phyloP scores from a whole-genome alignment of 768 basidiomycete species.

The Lactarius hengduanensis region DNA sequence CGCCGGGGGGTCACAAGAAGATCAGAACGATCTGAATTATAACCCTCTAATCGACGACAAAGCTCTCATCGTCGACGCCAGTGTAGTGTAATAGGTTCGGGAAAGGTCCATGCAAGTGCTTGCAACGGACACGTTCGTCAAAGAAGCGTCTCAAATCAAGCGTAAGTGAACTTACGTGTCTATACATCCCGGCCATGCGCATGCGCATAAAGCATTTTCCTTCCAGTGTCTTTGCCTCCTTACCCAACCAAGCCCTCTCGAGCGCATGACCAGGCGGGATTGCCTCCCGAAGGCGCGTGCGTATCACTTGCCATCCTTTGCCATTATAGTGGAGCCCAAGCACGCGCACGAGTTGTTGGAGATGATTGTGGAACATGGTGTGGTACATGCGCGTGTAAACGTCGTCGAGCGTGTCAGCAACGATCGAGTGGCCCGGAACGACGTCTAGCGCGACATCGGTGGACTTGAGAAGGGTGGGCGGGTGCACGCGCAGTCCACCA shows the following conservation, averaged over 20 bases:
- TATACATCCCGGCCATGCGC: conserved; percentile 55
- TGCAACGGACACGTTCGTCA: conserved; percentile 14
- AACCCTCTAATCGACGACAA: conserved; percentile 1
- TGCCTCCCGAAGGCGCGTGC: conserved; percentile 42
- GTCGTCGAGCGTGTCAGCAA: conserved; percentile 50
- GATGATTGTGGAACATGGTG: conserved; percentile 56
- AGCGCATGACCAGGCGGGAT: conserved; percentile 50
- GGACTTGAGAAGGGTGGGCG: conserved; percentile 46
- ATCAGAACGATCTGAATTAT: background rate
- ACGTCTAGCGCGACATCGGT: conserved; percentile 52
- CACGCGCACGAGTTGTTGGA: conserved; percentile 58
- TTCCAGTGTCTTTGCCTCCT: conserved; percentile 47
- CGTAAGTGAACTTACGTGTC: conserved; percentile 44
- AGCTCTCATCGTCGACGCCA: conserved; percentile 34
- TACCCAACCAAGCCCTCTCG: conserved; percentile 50
- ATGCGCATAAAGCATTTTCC: conserved; percentile 60
- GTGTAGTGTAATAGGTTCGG: conserved; percentile 54
- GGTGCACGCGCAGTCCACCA: conserved; percentile 55
- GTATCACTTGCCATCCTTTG: conserved; percentile 51
- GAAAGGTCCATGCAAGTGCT: conserved; percentile 57
- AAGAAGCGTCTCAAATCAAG: conserved; percentile 1
- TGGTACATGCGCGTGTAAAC: conserved; percentile 60
- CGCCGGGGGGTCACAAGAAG: background rate
- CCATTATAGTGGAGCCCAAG: conserved; percentile 57
- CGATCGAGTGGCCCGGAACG: conserved; percentile 40